Evolutionary conservation across 2,329 filamentous ascomycete genomes (phyloP).

Genomic region (Podosphaera leucotricha): DNA sequence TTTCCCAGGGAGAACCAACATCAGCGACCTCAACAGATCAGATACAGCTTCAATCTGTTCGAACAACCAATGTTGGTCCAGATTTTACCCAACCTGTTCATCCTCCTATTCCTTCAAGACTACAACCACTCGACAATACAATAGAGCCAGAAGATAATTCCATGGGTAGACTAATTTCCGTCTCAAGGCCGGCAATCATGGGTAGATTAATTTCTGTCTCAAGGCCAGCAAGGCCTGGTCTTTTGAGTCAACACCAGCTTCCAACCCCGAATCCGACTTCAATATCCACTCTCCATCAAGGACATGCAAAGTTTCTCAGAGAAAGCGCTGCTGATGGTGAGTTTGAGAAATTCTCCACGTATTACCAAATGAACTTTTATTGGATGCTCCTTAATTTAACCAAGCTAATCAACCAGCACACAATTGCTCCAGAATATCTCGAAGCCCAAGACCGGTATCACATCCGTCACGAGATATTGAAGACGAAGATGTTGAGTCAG

Average conservation of each 20-base stretch:
- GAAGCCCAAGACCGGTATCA: slow-evolving; percentile 14
- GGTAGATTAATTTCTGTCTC: slow-evolving; percentile 10
- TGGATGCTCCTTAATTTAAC: too few relatives aligned
- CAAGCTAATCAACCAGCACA: too few relatives aligned
- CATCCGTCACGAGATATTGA: slow-evolving; percentile 5
- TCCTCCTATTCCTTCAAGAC: slow-evolving; percentile 5
- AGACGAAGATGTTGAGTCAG: slow-evolving; percentile 9
- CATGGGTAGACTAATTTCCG: slow-evolving; percentile 16
- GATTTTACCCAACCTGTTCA: slow-evolving; percentile 8
- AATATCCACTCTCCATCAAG: slow-evolving; percentile 8
- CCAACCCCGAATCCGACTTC: slow-evolving; percentile 12
- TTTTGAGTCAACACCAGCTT: slow-evolving; percentile 13
- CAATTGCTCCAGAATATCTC: too few relatives aligned
- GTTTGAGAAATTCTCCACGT: slow-evolving; percentile 1
- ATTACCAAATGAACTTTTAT: slow-evolving; percentile 8
- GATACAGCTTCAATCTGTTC: slow-evolving; percentile 1
- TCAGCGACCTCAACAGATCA: too few relatives aligned
- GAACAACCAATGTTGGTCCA: slow-evolving; percentile 8
- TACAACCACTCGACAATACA: slow-evolving; percentile 3
- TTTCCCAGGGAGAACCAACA: too few relatives aligned
- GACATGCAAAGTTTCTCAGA: slow-evolving; percentile 8
- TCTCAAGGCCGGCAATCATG: too few relatives aligned
- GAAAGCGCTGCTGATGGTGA: slow-evolving; percentile 2
- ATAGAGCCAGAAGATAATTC: slow-evolving; percentile 4
- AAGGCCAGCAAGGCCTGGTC: slow-evolving; percentile 9